phyloP scores from a whole-genome alignment of 805 yeast species.

The Candida maris region DNA sequence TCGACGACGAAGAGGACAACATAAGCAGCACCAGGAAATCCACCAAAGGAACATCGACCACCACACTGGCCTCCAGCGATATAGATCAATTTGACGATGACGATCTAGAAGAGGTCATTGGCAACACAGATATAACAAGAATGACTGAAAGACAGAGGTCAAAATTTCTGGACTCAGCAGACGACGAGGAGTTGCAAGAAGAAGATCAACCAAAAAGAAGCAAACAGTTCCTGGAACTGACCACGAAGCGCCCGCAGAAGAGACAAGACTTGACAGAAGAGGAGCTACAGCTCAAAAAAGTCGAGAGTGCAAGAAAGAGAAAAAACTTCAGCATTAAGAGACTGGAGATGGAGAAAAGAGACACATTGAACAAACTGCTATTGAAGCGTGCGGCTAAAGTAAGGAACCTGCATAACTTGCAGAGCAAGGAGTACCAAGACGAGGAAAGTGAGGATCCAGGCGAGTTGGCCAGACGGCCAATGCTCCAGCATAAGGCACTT shows the following conservation, averaged over 20 bases:
- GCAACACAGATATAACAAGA: conserved; percentile 40
- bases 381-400: conserved; percentile 79
- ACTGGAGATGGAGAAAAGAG: conserved; percentile 88
- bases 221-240: conserved; percentile 32
- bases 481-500: conserved; percentile 43
- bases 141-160: conserved; percentile 59
- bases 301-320: conserved; percentile 85
- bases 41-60: conserved; percentile 10
- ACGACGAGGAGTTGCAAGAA: conserved; percentile 17
- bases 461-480: conserved; percentile 36
- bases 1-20: conserved; percentile 24
- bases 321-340: conserved; percentile 79
- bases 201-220: conserved; percentile 7
- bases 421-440: conserved; percentile 28
- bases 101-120: conserved; percentile 40
- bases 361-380: conserved; percentile 80
- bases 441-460: conserved; percentile 18
- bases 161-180: conserved; percentile 34
- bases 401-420: conserved; percentile 34
- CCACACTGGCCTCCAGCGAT: conserved; percentile 12
- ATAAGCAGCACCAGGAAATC: background rate
- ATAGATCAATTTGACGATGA: conserved; percentile 25
- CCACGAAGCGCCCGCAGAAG: conserved; percentile 43
- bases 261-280: conserved; percentile 69
- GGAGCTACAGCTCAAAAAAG: conserved; percentile 73